phyloP scores from a whole-genome alignment of 495 filamentous ascomycete genomes.

The Penicillium psychrofluorescens region DNA sequence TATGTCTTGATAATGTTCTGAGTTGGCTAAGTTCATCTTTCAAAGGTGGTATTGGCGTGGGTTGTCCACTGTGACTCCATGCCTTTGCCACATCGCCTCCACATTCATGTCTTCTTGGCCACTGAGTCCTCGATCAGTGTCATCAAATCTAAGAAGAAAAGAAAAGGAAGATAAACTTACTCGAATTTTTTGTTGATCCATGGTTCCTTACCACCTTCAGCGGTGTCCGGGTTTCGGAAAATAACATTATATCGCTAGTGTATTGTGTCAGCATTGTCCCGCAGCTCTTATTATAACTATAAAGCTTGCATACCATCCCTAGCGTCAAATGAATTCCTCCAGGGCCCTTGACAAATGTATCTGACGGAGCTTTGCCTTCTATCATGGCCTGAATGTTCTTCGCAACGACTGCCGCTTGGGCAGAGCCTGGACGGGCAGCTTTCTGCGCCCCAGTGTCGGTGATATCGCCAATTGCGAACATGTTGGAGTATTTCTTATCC shows the following conservation, averaged over 20 bases:
- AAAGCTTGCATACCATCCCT: constrained; percentile 35
- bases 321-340: constrained; percentile 42
- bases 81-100: constrained; percentile 35
- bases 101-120: constrained; percentile 44
- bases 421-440: constrained; percentile 44
- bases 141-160: not conserved
- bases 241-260: constrained; percentile 39
- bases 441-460: constrained; percentile 50
- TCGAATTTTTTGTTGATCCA: constrained; percentile 33
- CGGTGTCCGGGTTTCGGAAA: constrained; percentile 40
- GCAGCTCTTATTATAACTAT: not conserved
- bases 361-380: constrained; percentile 19
- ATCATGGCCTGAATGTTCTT: constrained; percentile 48
- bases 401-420: constrained; percentile 45
- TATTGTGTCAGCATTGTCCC: not conserved
- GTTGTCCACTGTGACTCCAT: constrained; percentile 25
- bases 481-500: constrained; percentile 36
- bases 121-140: constrained; percentile 19
- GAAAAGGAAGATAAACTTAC: constrained; percentile 22
- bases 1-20: too few species aligned
- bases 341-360: constrained; percentile 26
- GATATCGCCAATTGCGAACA: constrained; percentile 57
- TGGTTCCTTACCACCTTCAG: constrained; percentile 39
- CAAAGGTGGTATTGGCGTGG: constrained; percentile 31
- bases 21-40: not conserved